Percentiles rank a stretch among this genome's conserved stretches.
Conservation (phyloP, 495 filamentous ascomycete species). For the Xylaria curta region DNA sequence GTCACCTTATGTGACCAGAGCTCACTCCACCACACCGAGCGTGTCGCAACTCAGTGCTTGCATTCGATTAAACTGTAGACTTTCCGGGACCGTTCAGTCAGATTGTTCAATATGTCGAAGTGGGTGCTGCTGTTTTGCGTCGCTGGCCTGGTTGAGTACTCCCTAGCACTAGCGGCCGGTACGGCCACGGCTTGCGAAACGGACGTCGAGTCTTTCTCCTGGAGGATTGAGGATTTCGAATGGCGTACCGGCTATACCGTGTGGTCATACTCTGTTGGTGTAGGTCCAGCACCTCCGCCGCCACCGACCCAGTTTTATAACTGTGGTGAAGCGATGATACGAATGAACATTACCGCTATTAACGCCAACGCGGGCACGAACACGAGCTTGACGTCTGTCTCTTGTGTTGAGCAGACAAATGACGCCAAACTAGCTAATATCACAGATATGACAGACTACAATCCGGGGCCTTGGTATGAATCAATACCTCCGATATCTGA, state of each 20-base stretch:
- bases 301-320: conserved; percentile 17
- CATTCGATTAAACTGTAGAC: background rate
- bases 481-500: background rate
- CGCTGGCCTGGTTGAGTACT: background rate
- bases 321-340: conserved; percentile 15
- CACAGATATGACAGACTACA: conserved; percentile 18
- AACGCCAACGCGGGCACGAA: too few species aligned
- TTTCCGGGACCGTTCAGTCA: background rate
- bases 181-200: background rate
- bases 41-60: background rate
- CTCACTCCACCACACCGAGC: background rate
- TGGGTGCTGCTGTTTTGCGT: background rate
- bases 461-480: background rate
- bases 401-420: conserved; percentile 19
- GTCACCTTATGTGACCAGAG: background rate
- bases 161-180: background rate
- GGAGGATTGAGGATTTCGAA: conserved; percentile 9
- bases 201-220: background rate
- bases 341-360: conserved; percentile 6
- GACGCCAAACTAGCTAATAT: conserved; percentile 19
- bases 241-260: conserved; percentile 12
- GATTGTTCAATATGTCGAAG: background rate
- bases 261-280: background rate
- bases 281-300: conserved; percentile 17
- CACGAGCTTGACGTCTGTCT: background rate